phyloP scores from a whole-genome alignment of 768 basidiomycete species.

The Gautieria morchelliformis region DNA sequence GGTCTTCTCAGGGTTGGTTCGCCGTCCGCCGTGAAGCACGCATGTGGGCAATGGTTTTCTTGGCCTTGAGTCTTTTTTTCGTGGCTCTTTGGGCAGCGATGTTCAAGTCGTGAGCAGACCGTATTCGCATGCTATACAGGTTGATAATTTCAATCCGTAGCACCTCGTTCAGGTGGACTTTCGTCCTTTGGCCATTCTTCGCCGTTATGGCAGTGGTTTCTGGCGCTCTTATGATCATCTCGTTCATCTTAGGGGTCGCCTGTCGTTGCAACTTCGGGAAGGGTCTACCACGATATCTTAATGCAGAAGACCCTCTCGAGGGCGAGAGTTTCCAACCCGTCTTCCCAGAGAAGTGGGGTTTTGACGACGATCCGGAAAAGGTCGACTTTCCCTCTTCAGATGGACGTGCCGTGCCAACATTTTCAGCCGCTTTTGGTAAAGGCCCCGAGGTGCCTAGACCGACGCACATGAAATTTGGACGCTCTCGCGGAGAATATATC shows the following conservation, averaged over 20 bases:
- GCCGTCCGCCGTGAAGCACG: constrained; percentile 59
- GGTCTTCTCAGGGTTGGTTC: constrained; percentile 56
- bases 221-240: constrained; percentile 42
- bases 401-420: constrained; percentile 41
- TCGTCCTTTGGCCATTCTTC: constrained; percentile 67
- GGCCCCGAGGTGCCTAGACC: constrained; percentile 28
- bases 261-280: constrained; percentile 73
- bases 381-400: constrained; percentile 51
- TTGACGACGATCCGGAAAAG: constrained; percentile 31
- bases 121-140: not conserved
- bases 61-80: constrained; percentile 50
- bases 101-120: constrained; percentile 40
- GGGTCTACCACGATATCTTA: constrained; percentile 55
- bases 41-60: constrained; percentile 51
- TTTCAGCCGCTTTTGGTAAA: constrained; percentile 29
- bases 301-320: constrained; percentile 40
- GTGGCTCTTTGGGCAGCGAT: constrained; percentile 62
- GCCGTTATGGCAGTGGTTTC: constrained; percentile 50
- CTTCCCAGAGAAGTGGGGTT: constrained; percentile 20
- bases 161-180: constrained; percentile 67
- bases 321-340: constrained; percentile 32
- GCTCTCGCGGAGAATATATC: not conserved
- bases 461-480: constrained; percentile 26
- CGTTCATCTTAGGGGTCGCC: constrained; percentile 52
- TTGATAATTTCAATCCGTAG: not conserved